Conservation (phyloP, 352 stramenopile genomes). For the Phytophthora hybrid region DNA sequence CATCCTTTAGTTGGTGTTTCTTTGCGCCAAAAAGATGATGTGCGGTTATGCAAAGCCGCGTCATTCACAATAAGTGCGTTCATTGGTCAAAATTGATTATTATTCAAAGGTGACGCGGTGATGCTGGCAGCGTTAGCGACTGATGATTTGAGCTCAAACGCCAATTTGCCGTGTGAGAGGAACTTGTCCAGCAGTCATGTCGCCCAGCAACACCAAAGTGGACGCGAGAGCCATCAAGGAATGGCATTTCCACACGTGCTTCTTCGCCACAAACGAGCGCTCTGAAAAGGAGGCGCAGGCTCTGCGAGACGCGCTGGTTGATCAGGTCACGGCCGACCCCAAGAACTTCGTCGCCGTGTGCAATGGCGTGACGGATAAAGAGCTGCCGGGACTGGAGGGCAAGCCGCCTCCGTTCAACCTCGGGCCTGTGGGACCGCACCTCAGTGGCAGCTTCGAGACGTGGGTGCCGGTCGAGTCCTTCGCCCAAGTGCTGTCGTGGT, state of each 20-base stretch:
- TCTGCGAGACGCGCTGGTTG: slow-evolving; percentile 58
- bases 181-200: slow-evolving; percentile 7
- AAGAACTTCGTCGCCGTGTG: slow-evolving; percentile 70
- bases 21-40: slow-evolving; percentile 24
- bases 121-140: too few species aligned
- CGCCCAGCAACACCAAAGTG: slow-evolving; percentile 15
- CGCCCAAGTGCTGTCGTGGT: slow-evolving; percentile 64
- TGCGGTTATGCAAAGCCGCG: slow-evolving; percentile 22
- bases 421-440: slow-evolving; percentile 63
- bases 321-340: slow-evolving; percentile 46
- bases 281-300: slow-evolving; percentile 51
- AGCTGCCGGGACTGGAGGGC: slow-evolving; percentile 43
- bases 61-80: slow-evolving; percentile 20
- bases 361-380: slow-evolving; percentile 47
- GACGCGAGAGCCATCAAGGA: slow-evolving; percentile 54
- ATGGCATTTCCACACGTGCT: slow-evolving; percentile 85
- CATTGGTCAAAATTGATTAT: slow-evolving; percentile 25
- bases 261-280: slow-evolving; percentile 54
- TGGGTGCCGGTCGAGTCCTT: slow-evolving; percentile 76
- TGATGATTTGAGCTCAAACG: not conserved
- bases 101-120: not conserved
- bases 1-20: slow-evolving; percentile 11
- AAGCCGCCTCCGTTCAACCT: slow-evolving; percentile 62
- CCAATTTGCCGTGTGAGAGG: slow-evolving; percentile 5
- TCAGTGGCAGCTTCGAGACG: slow-evolving; percentile 73